Evolutionary conservation across 2,329 filamentous ascomycete species (phyloP).

Genomic region (Dactylellina cionopaga): DNA sequence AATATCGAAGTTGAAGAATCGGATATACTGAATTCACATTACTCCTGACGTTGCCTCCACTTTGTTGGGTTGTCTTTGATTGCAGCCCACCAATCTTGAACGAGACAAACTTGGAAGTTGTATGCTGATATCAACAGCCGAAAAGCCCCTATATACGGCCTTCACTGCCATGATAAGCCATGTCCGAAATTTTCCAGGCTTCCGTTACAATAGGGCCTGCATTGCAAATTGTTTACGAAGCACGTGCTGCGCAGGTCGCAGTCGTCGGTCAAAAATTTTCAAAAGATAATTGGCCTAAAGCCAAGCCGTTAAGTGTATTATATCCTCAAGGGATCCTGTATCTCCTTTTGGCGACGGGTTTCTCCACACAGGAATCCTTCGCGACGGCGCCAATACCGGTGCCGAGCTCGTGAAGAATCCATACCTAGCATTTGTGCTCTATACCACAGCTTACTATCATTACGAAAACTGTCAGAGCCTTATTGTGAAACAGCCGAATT

Average conservation of each 20-base stretch:
- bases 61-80: slow-evolving; percentile 29
- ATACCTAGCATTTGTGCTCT: too few species aligned
- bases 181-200: slow-evolving; percentile 41
- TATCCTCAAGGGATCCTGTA: slow-evolving; percentile 21
- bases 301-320: slow-evolving; percentile 8
- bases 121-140: slow-evolving; percentile 41
- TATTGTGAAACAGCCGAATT: slow-evolving; percentile 39
- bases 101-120: slow-evolving; percentile 33
- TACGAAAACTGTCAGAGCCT: slow-evolving; percentile 40
- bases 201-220: slow-evolving; percentile 7
- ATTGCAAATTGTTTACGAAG: slow-evolving; percentile 13
- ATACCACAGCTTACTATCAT: slow-evolving; percentile 34
- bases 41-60: slow-evolving; percentile 22
- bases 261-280: slow-evolving; percentile 3
- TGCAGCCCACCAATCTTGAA: slow-evolving; percentile 17
- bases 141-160: slow-evolving; percentile 15
- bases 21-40: too few species aligned
- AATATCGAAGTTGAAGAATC: slow-evolving; percentile 17
- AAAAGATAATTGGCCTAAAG: background rate
- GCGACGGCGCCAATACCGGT: slow-evolving; percentile 24
- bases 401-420: slow-evolving; percentile 23
- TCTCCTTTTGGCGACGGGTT: slow-evolving; percentile 31
- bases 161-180: slow-evolving; percentile 50
- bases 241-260: background rate
- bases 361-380: slow-evolving; percentile 38